Conservation (phyloP, 371 early-diverging fungal genomes). For the Lichtheimia ramosa region DNA sequence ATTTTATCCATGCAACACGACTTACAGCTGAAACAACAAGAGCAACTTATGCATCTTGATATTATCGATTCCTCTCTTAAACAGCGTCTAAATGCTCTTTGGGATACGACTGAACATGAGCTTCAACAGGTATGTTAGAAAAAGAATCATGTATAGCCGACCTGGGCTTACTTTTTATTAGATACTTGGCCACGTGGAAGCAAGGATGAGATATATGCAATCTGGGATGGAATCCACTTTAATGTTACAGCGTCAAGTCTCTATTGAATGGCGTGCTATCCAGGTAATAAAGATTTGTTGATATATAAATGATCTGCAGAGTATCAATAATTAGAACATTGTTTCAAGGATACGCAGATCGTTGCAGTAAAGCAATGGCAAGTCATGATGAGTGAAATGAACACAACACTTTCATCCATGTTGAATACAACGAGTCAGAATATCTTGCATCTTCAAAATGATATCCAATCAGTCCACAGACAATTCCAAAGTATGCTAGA, state of each 20-base stretch:
- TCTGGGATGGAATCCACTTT: conserved; percentile 2
- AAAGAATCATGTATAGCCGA: not conserved
- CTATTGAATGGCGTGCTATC: not conserved
- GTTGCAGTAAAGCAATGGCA: not conserved
- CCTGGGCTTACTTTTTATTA: not conserved
- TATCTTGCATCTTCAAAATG: not conserved
- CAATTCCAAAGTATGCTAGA: conserved; percentile 1
- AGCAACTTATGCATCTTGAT: not conserved
- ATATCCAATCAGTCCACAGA: conserved; percentile 1
- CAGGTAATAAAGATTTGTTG: not conserved
- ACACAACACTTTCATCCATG: not conserved
- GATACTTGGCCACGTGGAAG: not conserved
- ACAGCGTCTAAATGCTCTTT: not conserved
- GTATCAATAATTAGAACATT: not conserved
- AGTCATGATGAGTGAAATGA: not conserved
- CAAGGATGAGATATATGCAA: conserved; percentile 1
- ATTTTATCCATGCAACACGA: not conserved
- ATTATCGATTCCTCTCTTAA: not conserved
- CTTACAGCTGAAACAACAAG: not conserved
- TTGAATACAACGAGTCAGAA: not conserved
- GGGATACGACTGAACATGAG: not conserved
- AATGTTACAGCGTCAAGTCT: conserved; percentile 1
- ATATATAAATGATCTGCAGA: too few species aligned
- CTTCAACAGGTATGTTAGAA: not conserved
- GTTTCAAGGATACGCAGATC: not conserved